Evolutionary conservation across 352 stramenopile genomes (phyloP).

Genomic region (Saprolegnia parasitica): DNA sequence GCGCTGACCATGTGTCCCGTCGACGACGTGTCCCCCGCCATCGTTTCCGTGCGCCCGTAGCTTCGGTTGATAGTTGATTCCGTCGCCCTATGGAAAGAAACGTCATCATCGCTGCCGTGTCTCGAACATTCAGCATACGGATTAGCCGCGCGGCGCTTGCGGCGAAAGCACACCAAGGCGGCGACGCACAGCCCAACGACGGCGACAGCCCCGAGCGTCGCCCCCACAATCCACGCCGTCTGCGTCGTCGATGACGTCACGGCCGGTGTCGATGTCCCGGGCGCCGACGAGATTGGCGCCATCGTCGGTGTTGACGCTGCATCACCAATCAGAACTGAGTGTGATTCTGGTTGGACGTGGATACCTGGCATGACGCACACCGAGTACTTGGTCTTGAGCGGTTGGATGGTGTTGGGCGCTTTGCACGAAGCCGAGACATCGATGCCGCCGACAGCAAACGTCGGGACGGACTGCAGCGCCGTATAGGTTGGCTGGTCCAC

Average conservation of each 20-base stretch:
- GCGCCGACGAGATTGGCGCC: no score
- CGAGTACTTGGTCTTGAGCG: conserved; percentile 15
- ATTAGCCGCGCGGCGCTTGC: not conserved
- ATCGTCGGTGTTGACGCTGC: no score
- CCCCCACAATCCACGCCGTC: not conserved
- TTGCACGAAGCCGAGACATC: conserved; percentile 14
- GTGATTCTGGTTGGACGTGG: no score
- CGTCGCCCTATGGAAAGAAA: not conserved
- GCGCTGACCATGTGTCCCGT: not conserved
- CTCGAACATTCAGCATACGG: not conserved
- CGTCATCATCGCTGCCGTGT: not conserved
- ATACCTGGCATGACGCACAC: conserved; percentile 22
- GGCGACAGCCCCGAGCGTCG: not conserved
- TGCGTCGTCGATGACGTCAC: not conserved
- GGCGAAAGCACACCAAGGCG: not conserved
- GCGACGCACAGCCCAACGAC: not conserved
- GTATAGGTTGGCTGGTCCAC: conserved; percentile 15
- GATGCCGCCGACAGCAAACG: conserved; percentile 8
- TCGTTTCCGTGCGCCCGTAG: not conserved
- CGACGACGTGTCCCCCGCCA: not conserved
- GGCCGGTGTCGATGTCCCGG: not conserved
- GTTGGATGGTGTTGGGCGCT: conserved; percentile 7
- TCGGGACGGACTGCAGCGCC: conserved; percentile 5
- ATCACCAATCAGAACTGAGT: no score
- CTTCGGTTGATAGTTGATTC: not conserved